A percentile compares a stretch with the other conserved stretches of the same genome.
phyloP scores from a whole-genome alignment of 176 grass and related monocot genomes.

The Carex parvula region DNA sequence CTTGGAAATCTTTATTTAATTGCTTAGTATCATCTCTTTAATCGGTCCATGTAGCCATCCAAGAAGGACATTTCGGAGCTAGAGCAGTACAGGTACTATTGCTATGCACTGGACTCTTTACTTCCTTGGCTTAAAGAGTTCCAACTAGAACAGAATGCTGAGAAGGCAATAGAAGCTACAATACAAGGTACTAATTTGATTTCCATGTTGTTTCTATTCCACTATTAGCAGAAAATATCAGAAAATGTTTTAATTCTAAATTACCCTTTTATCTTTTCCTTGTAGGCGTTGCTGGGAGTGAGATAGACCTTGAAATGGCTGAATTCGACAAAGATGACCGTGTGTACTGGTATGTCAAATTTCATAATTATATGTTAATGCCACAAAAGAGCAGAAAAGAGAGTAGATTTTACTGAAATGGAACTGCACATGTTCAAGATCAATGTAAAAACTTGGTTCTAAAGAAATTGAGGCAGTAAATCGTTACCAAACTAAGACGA shows the following conservation, averaged over 20 bases:
- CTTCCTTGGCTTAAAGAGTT: slow-evolving; percentile 67
- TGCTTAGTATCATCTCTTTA: slow-evolving; percentile 2
- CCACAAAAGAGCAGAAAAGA: neutral
- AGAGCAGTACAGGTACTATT: slow-evolving; percentile 41
- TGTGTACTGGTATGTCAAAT: slow-evolving; percentile 51
- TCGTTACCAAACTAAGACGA: neutral
- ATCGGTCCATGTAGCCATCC: slow-evolving; percentile 35
- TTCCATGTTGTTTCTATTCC: neutral
- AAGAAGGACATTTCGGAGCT: slow-evolving; percentile 44
- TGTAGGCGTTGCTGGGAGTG: slow-evolving; percentile 34
- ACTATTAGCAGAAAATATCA: neutral
- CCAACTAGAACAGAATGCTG: slow-evolving; percentile 40
- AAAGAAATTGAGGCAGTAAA: neutral
- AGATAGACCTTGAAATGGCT: slow-evolving; percentile 51
- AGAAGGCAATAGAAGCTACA: slow-evolving; percentile 64
- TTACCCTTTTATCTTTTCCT: neutral
- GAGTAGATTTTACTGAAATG: neutral
- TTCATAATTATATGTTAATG: neutral
- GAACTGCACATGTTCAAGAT: neutral
- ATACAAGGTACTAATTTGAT: slow-evolving; percentile 50
- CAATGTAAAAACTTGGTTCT: neutral
- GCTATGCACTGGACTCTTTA: slow-evolving; percentile 34
- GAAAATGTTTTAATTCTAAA: neutral
- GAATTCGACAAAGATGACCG: slow-evolving; percentile 44
- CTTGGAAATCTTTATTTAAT: neutral